Base-by-base conservation (phyloP, 2,329 filamentous ascomycete genomes). In the Parascedosporium putredinis region DNA sequence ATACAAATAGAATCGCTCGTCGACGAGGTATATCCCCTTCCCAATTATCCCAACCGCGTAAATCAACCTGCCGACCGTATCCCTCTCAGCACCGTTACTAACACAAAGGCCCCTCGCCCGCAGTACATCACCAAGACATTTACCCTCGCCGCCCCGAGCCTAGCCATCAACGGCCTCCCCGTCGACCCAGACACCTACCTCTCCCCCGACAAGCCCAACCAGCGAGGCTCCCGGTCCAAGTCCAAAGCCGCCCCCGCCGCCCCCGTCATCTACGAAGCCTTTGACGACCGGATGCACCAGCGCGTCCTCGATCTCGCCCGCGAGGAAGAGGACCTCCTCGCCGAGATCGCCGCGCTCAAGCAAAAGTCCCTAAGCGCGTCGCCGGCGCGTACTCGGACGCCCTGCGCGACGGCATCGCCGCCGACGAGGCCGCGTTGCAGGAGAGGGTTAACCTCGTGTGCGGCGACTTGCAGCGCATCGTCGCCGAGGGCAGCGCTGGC, bases 71-170 rank as follows among this genome's bases (percentile, higher is more conserved):
- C 29, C 8, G 10, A 18, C 36, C 36, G n/a, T 10, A 16, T 20
- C 36, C 9, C 36, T n/a, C 10, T 9, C 8, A 24, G 10, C 5
- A 22, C 18, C 16, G 4, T 31, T 31, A 10, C 38, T 42, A 20
- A 24, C 38, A 24, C 12, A 7, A 9, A 36, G 7, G 7, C n/a
- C n/a, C 5, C 5, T 36, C 7, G n/a, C 7, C 33, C 5, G 38
- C 50, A 83, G 78, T 84, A 82, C 67, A 81, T 84, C 58, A 65
- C 68, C 54, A 70, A 72, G 45, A 81, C 79, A 10, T 83, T 83
- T 63, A 67, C 67, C 49, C 70, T 79, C 54, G 77, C 79, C 24
- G 65, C 73, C 2, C 73, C 75, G 8, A 82, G 81, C 66, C 72
- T 84, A 50, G 71, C 71, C 53, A 81, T 84, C 60, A 84, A 84